Evolutionary conservation across 2,329 filamentous ascomycete species (phyloP).

Genomic region (Fusarium fujikuroi): DNA sequence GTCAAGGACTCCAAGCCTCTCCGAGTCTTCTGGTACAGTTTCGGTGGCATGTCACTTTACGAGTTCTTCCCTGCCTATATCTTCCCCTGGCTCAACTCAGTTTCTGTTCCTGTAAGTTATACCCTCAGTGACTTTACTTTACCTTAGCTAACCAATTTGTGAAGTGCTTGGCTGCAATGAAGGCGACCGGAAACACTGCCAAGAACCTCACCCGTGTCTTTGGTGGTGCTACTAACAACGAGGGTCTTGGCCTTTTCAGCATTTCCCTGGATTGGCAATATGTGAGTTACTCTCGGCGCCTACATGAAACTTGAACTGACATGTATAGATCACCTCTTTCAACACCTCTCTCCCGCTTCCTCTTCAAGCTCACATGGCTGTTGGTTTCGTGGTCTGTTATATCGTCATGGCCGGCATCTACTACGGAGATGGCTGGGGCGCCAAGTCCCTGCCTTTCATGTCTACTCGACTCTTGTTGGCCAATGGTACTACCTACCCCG

Average conservation of each 20-base stretch:
- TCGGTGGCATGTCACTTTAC: slow-evolving; percentile 59
- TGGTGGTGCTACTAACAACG: slow-evolving; percentile 62
- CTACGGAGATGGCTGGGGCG: slow-evolving; percentile 60
- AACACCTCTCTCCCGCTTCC: slow-evolving; percentile 63
- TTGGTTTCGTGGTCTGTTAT: slow-evolving; percentile 61
- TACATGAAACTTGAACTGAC: neutral
- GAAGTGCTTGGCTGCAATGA: slow-evolving; percentile 61
- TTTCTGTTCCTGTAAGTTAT: slow-evolving; percentile 57
- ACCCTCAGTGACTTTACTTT: fast-evolving
- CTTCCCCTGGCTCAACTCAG: slow-evolving; percentile 64
- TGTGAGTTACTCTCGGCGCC: slow-evolving; percentile 48
- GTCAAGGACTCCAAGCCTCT: slow-evolving; percentile 62
- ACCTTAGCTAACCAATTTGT: neutral
- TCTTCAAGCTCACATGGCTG: slow-evolving; percentile 58
- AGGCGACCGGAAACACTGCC: slow-evolving; percentile 59
- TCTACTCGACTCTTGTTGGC: slow-evolving; percentile 57
- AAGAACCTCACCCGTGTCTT: slow-evolving; percentile 59
- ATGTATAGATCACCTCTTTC: slow-evolving; percentile 61
- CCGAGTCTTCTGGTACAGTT: slow-evolving; percentile 63
- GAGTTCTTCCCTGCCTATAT: slow-evolving; percentile 67
- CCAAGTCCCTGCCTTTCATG: slow-evolving; percentile 63
- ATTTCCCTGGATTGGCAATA: slow-evolving; percentile 67
- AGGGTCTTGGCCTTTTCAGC: slow-evolving; percentile 61
- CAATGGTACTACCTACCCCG: slow-evolving; percentile 56
- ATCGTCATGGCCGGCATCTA: slow-evolving; percentile 63